Evolutionary conservation across 1,139 yeast species (phyloP).

Genomic region (Kodamaea suecica): DNA sequence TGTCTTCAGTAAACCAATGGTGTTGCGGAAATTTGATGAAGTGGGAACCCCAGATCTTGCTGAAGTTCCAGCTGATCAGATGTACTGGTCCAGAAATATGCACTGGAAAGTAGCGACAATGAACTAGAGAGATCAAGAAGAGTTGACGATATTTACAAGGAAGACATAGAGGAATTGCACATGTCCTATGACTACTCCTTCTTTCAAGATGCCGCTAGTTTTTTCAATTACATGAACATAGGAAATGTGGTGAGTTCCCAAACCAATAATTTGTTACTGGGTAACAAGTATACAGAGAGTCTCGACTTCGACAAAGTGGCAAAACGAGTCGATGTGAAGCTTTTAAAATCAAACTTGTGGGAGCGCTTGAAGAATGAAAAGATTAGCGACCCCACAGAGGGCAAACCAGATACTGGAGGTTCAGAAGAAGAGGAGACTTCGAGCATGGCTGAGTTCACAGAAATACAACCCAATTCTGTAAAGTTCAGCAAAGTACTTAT

Average conservation of each 20-base stretch:
- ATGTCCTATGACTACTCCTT: slow-evolving; percentile 13
- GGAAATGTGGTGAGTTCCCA: no score
- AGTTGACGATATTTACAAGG: slow-evolving; percentile 16
- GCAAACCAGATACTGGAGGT: no score
- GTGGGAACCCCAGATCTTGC: neutral
- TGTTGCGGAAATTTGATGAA: slow-evolving; percentile 6
- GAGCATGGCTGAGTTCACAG: no score
- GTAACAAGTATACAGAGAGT: slow-evolving; percentile 14
- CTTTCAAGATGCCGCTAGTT: slow-evolving; percentile 10
- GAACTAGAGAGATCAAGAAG: slow-evolving; percentile 14
- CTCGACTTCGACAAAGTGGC: slow-evolving; percentile 77
- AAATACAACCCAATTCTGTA: neutral
- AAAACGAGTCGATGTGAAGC: slow-evolving; percentile 77
- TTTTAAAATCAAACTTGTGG: slow-evolving; percentile 82
- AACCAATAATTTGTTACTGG: no score
- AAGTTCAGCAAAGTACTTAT: slow-evolving; percentile 1
- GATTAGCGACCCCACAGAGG: no score
- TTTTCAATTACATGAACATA: neutral
- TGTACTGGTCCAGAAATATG: slow-evolving; percentile 15
- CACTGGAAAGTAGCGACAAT: slow-evolving; percentile 9
- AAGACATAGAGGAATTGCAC: slow-evolving; percentile 17
- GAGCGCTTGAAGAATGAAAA: slow-evolving; percentile 15
- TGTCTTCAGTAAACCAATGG: slow-evolving; percentile 65
- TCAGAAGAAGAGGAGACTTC: no score
- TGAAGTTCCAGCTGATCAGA: slow-evolving; percentile 10